Evolutionary conservation across 73 alveolate genomes (phyloP).

Genomic region (Paramecium octaurelia): DNA sequence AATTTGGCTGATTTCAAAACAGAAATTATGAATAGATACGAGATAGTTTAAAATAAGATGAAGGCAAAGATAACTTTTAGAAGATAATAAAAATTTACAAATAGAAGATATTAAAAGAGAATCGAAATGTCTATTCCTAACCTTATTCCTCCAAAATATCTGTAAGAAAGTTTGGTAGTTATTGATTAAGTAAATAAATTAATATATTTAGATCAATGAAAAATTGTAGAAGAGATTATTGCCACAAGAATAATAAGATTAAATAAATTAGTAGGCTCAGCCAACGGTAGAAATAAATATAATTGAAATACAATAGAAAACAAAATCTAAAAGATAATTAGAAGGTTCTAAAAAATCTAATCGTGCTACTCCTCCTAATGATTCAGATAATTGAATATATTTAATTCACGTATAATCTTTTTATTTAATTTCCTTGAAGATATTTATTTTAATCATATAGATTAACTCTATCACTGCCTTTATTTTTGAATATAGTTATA

Average conservation of each 20-base stretch:
- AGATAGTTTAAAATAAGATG: neutral
- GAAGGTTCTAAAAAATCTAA: neutral
- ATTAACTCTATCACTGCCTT: neutral
- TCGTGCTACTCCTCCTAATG: constrained; percentile 47
- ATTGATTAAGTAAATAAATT: neutral
- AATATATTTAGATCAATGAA: neutral
- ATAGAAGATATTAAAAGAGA: neutral
- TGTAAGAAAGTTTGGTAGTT: neutral
- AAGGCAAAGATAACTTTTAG: neutral
- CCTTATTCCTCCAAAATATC: neutral
- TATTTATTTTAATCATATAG: neutral
- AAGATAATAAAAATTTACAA: neutral
- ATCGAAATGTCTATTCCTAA: neutral
- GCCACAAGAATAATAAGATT: neutral
- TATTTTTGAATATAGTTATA: neutral
- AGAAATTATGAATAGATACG: constrained; percentile 20
- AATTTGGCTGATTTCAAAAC: neutral
- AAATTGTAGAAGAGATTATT: neutral
- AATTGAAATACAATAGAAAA: neutral
- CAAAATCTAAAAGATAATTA: neutral
- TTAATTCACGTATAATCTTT: neutral
- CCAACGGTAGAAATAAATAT: neutral
- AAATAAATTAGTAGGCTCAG: neutral
- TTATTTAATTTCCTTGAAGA: neutral
- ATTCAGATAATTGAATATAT: constrained; percentile 20